A percentile compares a stretch with the other conserved stretches of the same genome.
These are phyloP conservation scores for Penicillium fimorum DNA, from an alignment of 495 filamentous ascomycete species.

Conservation along the genomic window DNA sequence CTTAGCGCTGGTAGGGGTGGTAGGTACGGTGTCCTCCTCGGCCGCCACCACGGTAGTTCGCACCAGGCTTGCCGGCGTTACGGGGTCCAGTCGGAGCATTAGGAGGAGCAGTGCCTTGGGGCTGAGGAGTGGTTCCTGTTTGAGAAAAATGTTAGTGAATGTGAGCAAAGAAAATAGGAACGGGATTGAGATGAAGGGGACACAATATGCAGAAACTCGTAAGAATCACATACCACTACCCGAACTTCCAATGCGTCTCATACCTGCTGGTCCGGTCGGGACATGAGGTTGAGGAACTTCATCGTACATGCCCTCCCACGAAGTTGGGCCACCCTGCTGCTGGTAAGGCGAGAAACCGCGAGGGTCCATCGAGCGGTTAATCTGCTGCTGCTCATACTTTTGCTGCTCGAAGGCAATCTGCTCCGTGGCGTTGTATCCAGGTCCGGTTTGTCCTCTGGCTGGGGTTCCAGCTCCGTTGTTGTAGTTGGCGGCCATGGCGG, in stretches of 20 bases:
- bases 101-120: slow-evolving; percentile 75
- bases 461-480: slow-evolving; percentile 14
- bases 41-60: slow-evolving; percentile 94
- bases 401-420: slow-evolving; percentile 84
- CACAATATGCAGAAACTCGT: slow-evolving; percentile 8
- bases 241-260: slow-evolving; percentile 49
- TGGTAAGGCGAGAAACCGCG: slow-evolving; percentile 51
- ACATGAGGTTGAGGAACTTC: slow-evolving; percentile 88
- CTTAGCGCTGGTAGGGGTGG: slow-evolving; percentile 70
- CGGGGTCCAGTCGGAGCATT: slow-evolving; percentile 96
- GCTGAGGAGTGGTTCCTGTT: slow-evolving; percentile 50
- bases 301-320: slow-evolving; percentile 99
- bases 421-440: slow-evolving; percentile 69
- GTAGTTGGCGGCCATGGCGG: slow-evolving; percentile 26
- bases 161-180: background rate
- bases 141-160: slow-evolving; percentile 16
- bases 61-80: slow-evolving; percentile 89
- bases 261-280: slow-evolving; percentile 51
- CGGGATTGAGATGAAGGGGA: background rate
- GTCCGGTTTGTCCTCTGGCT: slow-evolving; percentile 33
- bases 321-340: slow-evolving; percentile 64
- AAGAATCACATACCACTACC: slow-evolving; percentile 46
- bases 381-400: slow-evolving; percentile 78
- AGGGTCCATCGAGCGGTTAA: slow-evolving; percentile 44
- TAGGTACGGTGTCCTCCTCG: slow-evolving; percentile 71